Percentiles rank a stretch among this genome's conserved stretches.
Conservation (phyloP, 78 protist species). For the Diacronema lutheri region DNA sequence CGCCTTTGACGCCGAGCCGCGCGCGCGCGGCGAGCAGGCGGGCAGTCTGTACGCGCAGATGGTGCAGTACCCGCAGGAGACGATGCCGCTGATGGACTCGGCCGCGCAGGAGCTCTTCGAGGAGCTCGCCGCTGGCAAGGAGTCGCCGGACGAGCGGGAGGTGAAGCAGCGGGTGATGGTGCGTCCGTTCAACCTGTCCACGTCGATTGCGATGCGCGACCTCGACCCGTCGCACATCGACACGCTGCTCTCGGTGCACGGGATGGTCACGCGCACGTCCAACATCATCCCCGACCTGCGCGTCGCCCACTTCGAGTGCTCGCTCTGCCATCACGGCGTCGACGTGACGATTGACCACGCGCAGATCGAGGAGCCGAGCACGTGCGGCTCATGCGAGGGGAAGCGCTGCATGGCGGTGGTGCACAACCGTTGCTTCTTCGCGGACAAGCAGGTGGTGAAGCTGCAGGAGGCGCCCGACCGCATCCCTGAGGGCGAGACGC, state of each 20-base stretch:
- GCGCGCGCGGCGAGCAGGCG: too few relatives aligned
- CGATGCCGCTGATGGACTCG: neutral
- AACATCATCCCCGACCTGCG: constrained; percentile 84
- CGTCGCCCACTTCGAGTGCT: constrained; percentile 46
- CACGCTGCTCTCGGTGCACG: constrained; percentile 79
- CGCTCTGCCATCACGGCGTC: constrained; percentile 6
- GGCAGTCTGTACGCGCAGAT: neutral
- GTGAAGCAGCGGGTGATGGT: neutral
- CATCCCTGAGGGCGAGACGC: constrained; percentile 94
- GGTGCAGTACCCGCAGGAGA: neutral
- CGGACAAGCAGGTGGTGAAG: constrained; percentile 91
- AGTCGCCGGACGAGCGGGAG: neutral
- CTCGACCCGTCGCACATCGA: constrained; percentile 87
- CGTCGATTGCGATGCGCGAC: constrained; percentile 64
- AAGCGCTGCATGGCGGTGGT: constrained; percentile 55
- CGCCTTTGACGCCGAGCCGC: too few relatives aligned
- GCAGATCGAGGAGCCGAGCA: constrained; percentile 77
- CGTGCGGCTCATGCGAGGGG: constrained; percentile 24
- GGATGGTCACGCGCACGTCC: constrained; percentile 85
- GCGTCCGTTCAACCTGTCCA: constrained; percentile 59
- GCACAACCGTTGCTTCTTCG: constrained; percentile 90
- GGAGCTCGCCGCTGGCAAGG: neutral
- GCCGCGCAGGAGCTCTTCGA: neutral
- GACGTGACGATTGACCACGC: constrained; percentile 34
- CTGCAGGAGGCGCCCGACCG: constrained; percentile 49